Base-by-base conservation (phyloP, 73 alveolate species). In the Paramecium tetraurelia region DNA sequence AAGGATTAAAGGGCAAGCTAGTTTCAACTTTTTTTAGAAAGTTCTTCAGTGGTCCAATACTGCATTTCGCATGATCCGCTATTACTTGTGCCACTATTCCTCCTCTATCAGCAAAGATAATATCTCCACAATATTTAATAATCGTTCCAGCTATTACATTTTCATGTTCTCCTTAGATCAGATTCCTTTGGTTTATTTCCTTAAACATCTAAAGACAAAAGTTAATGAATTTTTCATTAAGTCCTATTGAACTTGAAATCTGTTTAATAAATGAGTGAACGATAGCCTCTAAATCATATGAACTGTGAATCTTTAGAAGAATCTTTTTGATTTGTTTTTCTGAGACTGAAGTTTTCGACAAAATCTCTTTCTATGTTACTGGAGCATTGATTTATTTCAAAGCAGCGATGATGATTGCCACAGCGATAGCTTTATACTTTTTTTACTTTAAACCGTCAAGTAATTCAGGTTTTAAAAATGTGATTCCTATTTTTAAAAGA, bases 131-230 rank as follows among this genome's bases (percentile, higher is more conserved):
- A 44, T 38, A 44, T 48, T 80, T 80, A 22, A 80, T 46, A 18
- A 80, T 80, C 5, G 90, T 36, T 46, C 57, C 90, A 20, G 90
- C 90, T 24, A 80, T 27, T 20, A 80, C 50, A 80, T 80, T 80
- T 41, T 80, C 90, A 48, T 80, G 90, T 80, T 80, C 90, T 9
- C 90, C 90, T 80, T 48, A 41, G 12, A 80, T 80, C 1, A 80
- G 24, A 44, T 44, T 22, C n/a, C 31, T 31, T 20, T 40, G 7
- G 10, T 20, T 11, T 27, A 80, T 22, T 40, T 18, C 38, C 3
- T 46, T 22, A 33, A 80, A 48, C 16, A 80, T n/a, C 16, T 44
- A 20, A 20, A 24, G n/a, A 46, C 90, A 80, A 46, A 80, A 22
- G 48, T 11, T 24, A n/a, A 22, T 18, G 14, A 44, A 80, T 35